A percentile compares a stretch with the other conserved stretches of the same genome.
phyloP scores from a whole-genome alignment of 805 yeast species.

The Metschnikowia shivogae region DNA sequence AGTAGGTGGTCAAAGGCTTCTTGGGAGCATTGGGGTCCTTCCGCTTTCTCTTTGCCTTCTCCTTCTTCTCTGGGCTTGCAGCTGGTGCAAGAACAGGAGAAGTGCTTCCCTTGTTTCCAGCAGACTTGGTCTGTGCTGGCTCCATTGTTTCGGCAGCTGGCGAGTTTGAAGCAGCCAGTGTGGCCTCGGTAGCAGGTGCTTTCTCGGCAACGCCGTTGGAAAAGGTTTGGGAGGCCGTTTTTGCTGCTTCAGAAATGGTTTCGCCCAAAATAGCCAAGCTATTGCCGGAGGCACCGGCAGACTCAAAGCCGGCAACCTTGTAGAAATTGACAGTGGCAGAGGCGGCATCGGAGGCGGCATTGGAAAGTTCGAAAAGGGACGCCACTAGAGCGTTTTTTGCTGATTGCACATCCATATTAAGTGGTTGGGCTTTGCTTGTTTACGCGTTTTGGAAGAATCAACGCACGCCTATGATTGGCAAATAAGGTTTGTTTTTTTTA shows the following conservation, averaged over 20 bases:
- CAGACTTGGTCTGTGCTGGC: conserved; percentile 6
- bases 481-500: neutral
- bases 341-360: conserved; percentile 84
- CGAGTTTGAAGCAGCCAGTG: conserved; percentile 7
- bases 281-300: conserved; percentile 36
- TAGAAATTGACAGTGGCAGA: conserved; percentile 74
- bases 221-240: conserved; percentile 36
- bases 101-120: neutral
- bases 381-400: conserved; percentile 52
- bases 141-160: conserved; percentile 14
- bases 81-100: neutral
- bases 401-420: conserved; percentile 11
- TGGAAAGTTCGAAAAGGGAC: conserved; percentile 75
- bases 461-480: neutral
- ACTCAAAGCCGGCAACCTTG: conserved; percentile 51
- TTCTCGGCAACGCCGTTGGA: conserved; percentile 16
- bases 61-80: conserved; percentile 15
- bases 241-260: conserved; percentile 26
- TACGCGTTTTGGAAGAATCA: conserved; percentile 2
- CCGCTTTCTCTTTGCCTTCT: conserved; percentile 49
- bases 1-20: conserved; percentile 86
- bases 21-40: conserved; percentile 93
- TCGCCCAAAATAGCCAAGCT: conserved; percentile 30
- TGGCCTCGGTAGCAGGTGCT: conserved; percentile 11
- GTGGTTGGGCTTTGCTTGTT: conserved; percentile 1